Conservation (phyloP, 73 alveolate species). For the Symbiodinium natans region DNA sequence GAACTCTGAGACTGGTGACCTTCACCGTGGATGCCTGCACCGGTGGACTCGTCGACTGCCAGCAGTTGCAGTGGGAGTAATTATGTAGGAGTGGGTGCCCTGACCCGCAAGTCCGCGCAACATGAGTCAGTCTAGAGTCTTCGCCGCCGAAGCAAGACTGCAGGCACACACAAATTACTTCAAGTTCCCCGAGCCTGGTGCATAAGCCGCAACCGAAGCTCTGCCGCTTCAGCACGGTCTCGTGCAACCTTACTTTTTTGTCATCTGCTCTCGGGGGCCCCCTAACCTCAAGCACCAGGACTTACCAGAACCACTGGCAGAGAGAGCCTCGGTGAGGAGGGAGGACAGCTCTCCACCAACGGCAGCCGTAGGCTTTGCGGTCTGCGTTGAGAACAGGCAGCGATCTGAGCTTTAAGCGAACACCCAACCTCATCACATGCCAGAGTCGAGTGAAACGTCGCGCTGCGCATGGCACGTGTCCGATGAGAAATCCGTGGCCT, state of each 20-base stretch:
- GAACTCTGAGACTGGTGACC: too few species aligned
- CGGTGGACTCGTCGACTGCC: background rate
- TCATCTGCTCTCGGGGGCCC: background rate
- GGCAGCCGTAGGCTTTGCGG: background rate
- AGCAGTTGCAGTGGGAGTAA: too few species aligned
- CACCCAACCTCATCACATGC: too few species aligned
- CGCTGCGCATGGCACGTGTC: too few species aligned
- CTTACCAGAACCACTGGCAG: background rate
- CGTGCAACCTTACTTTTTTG: background rate
- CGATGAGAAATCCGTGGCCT: background rate
- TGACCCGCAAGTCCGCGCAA: too few species aligned
- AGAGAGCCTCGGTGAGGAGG: background rate
- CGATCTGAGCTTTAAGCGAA: too few species aligned
- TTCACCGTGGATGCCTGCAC: background rate
- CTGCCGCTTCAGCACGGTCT: background rate
- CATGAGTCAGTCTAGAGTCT: too few species aligned
- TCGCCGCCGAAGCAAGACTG: too few species aligned
- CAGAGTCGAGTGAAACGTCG: too few species aligned
- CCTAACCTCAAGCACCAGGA: background rate
- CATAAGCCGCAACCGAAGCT: background rate
- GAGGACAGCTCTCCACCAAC: constrained; percentile 5
- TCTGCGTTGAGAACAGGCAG: background rate
- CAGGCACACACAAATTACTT: too few species aligned
- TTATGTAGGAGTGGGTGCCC: too few species aligned
- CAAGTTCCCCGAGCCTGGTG: too few species aligned